Evolutionary conservation across 2,329 filamentous ascomycete genomes (phyloP), one percentile per base, ranked within the genome.

Genomic region (Hypoxylon sp.): DNA sequence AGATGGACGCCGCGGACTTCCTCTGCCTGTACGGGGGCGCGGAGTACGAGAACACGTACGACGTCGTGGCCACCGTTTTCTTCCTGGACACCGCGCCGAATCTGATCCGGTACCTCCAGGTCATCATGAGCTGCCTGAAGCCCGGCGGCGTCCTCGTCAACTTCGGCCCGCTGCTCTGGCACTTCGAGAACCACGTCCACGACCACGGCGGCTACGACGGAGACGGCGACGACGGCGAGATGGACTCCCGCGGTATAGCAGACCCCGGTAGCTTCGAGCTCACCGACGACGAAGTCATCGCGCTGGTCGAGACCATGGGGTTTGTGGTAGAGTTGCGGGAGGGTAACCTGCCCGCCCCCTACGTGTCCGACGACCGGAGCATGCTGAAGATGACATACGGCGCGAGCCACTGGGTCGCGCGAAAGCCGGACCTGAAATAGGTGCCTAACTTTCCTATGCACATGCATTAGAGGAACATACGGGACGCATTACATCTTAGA

Each of bases 51-150:
- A 81, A 81, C 0, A 69, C 74, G 0, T 98, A 92, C 73, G 88
- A 97, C 69, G 92, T 89, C 1, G 91, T 98, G 1, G 87, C 91
- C 0, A 91, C 90, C 2, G 90, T 97, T 9, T 99, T 98, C 78
- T 99, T 99, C 78, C 88, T 99, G 55, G 96, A 99, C 73, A 99
- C 95, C 1, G 95, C 95, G 2, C 93, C 94, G 1, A 98, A 99
- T 72, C 73, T 97, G 26, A 89, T 98, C 50, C 85, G 89, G 2
- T 99, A 99, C 71, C 85, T 99, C 27, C 88, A 96, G 71, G 88
- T 92, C 1, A 90, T 98, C 51, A 79, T 78, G 37, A 84, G 90
- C 70, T 96, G 93, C 69, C 82, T 99, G 46, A 86, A 84, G 65
- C 80, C 85, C 0, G 90, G 89, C 21, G 95, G 95, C 0, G 69